phyloP scores from a whole-genome alignment of 306 rosid genomes.

The Malus asiatica region DNA sequence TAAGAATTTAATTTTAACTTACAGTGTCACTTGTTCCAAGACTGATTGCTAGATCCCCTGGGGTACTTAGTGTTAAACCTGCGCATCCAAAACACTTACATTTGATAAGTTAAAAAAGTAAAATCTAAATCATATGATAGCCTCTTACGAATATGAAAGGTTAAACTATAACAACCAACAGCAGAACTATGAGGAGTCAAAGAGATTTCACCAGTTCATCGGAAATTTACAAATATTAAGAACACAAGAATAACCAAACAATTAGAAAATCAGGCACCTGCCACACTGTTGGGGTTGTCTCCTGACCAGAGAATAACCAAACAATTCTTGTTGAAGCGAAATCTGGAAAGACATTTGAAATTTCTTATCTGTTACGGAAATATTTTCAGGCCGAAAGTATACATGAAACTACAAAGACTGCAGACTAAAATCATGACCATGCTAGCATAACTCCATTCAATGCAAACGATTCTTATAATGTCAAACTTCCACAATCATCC shows the following conservation, averaged over 20 bases:
- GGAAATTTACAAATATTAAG: not conserved
- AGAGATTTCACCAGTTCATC: not conserved
- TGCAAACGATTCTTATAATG: not conserved
- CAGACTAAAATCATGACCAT: not conserved
- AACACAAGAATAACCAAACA: too few species aligned
- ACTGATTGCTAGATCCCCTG: constrained; percentile 94
- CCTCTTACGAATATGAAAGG: not conserved
- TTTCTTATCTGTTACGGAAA: not conserved
- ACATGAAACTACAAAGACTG: not conserved
- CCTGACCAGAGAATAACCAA: constrained; percentile 90
- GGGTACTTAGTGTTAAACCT: constrained; percentile 88
- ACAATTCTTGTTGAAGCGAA: constrained; percentile 62
- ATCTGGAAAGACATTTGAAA: constrained; percentile 33
- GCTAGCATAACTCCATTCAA: not conserved
- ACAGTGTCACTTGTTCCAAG: constrained; percentile 98
- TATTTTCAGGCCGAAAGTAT: not conserved
- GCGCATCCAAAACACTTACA: constrained; percentile 27
- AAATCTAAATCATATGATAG: not conserved
- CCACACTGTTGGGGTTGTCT: constrained; percentile 95
- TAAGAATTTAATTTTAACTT: constrained; percentile 26
- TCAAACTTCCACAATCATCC: not conserved
- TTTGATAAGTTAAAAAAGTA: not conserved
- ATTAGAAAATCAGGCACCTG: constrained; percentile 51
- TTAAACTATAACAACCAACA: not conserved
- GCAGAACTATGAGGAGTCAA: not conserved